A percentile compares a stretch with the other conserved stretches of the same genome.
These are phyloP conservation scores for Lobosporangium transversale DNA, from an alignment of 192 early-diverging fungal genomes.

Conservation along the genomic window DNA sequence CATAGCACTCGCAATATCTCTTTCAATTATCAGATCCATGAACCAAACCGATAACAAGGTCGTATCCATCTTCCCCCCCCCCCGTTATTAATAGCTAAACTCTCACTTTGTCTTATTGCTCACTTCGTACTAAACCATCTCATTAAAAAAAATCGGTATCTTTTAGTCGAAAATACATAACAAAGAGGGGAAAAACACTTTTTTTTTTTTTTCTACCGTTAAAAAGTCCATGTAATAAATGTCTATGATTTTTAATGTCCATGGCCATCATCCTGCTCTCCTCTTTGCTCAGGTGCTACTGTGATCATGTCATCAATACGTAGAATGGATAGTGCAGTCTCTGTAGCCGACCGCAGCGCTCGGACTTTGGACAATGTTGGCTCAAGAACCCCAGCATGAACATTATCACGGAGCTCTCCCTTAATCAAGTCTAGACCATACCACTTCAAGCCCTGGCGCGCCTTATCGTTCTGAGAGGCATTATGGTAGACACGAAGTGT, in stretches of 20 bases:
- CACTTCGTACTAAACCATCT: no score
- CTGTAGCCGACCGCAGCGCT: constrained; percentile 95
- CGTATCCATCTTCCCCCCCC: no score
- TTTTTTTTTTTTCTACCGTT: background rate
- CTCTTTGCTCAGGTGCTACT: constrained; percentile 53
- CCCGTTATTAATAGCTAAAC: no score
- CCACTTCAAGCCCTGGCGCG: constrained; percentile 83
- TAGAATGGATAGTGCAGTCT: constrained; percentile 96
- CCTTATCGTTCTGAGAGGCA: constrained; percentile 85
- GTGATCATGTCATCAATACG: constrained; percentile 96
- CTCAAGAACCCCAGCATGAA: constrained; percentile 94
- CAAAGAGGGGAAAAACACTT: constrained; percentile 2
- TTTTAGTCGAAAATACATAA: background rate
- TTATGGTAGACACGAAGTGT: constrained; percentile 97
- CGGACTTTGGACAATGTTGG: constrained; percentile 98
- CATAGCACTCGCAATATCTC: no score
- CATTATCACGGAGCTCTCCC: constrained; percentile 91
- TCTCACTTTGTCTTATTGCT: no score
- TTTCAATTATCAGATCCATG: no score
- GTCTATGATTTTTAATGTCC: constrained; percentile 41
- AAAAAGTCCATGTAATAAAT: no score
- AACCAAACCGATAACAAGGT: no score
- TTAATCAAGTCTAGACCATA: constrained; percentile 95
- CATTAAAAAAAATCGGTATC: no score
- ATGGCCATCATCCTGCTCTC: constrained; percentile 47